These are phyloP conservation scores for Acer saccharum DNA, from an alignment of 345 rosid species.

Conservation along the genomic window DNA sequence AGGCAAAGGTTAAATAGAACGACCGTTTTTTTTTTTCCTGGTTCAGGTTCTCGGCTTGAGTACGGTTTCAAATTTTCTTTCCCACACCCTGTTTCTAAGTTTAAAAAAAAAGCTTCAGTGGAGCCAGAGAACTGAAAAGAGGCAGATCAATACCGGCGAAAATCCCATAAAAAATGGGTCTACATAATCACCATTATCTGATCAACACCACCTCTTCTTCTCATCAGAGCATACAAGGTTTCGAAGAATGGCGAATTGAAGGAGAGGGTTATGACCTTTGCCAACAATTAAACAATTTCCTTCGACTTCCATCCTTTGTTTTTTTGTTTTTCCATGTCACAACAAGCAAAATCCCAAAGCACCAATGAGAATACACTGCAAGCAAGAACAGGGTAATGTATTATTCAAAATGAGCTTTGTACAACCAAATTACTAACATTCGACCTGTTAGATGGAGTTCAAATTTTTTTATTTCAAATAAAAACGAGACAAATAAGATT, in stretches of 20 bases:
- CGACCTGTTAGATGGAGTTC: too few species aligned
- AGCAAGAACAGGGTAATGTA: neutral
- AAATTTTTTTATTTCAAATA: too few species aligned
- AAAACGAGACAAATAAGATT: neutral
- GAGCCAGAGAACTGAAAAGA: too few species aligned
- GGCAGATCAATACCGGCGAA: neutral
- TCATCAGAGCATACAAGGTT: neutral
- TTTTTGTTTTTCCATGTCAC: slow-evolving; percentile 64
- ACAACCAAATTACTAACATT: neutral
- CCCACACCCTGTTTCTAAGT: too few species aligned
- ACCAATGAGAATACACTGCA: slow-evolving; percentile 84
- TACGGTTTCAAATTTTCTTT: too few species aligned
- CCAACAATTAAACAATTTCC: neutral
- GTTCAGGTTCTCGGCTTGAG: too few species aligned
- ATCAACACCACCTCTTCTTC: neutral
- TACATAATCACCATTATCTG: neutral
- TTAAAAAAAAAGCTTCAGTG: too few species aligned
- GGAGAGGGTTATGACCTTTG: neutral
- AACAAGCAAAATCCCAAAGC: slow-evolving; percentile 77
- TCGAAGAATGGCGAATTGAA: neutral
- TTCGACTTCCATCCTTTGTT: slow-evolving; percentile 33
- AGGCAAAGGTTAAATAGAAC: neutral
- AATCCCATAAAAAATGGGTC: neutral
- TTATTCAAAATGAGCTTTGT: neutral
- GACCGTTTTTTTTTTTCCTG: too few species aligned